Evolutionary conservation across 345 rosid species (phyloP).

Genomic region (Populus euphratica): DNA sequence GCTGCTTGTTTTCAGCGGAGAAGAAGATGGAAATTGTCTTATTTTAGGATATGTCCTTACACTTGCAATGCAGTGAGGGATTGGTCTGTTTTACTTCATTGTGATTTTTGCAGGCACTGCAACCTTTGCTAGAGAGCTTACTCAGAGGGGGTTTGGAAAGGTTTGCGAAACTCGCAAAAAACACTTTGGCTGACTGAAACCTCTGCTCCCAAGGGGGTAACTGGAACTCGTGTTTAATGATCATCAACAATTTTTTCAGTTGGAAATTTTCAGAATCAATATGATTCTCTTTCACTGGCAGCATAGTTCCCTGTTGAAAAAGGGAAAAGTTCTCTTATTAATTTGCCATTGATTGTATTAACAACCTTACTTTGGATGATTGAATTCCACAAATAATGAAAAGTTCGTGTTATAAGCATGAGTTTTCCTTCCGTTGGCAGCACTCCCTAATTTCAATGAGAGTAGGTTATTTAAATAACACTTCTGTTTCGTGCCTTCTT

Average conservation of each 20-base stretch:
- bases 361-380: neutral
- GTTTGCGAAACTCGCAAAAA: slow-evolving; percentile 51
- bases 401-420: neutral
- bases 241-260: neutral
- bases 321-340: neutral
- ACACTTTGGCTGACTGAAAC: slow-evolving; percentile 14
- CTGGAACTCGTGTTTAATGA: neutral
- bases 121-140: slow-evolving; percentile 72
- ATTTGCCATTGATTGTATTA: neutral
- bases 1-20: neutral
- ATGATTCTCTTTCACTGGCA: neutral
- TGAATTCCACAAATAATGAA: neutral
- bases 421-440: neutral
- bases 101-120: slow-evolving; percentile 55
- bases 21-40: neutral
- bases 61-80: slow-evolving; percentile 1
- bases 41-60: no score
- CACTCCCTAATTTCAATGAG: neutral
- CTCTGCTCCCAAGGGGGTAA: slow-evolving; percentile 1
- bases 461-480: neutral
- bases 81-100: neutral
- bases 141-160: slow-evolving; percentile 60
- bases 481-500: neutral
- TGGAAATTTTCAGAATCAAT: neutral
- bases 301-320: neutral